These are phyloP conservation scores for Fusarium albidum DNA, from an alignment of 2,329 filamentous ascomycete genomes.

Conservation along the genomic window DNA sequence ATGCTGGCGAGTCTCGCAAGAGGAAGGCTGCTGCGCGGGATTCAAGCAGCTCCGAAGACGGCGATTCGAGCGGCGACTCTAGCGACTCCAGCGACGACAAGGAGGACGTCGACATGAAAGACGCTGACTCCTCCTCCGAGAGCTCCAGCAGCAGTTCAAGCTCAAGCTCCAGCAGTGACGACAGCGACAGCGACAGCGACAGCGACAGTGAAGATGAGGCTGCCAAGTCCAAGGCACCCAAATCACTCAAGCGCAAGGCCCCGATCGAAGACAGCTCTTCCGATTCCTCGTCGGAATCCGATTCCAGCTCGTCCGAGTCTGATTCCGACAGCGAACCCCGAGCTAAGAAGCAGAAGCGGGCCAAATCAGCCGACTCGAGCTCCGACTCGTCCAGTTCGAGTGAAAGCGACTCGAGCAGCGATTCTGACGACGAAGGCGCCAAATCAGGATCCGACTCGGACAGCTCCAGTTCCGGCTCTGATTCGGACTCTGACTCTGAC, in stretches of 20 bases:
- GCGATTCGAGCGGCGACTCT: slow-evolving; percentile 39
- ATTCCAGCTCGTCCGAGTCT: slow-evolving; percentile 39
- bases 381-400: slow-evolving; percentile 43
- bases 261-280: slow-evolving; percentile 44
- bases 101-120: slow-evolving; percentile 58
- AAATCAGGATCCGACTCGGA: slow-evolving; percentile 49
- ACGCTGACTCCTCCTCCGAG: slow-evolving; percentile 48
- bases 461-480: slow-evolving; percentile 37
- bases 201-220: slow-evolving; percentile 38
- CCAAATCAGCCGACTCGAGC: slow-evolving; percentile 30
- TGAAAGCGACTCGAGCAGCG: slow-evolving; percentile 39
- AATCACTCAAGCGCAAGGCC: slow-evolving; percentile 53
- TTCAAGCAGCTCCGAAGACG: slow-evolving; percentile 26
- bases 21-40: slow-evolving; percentile 34
- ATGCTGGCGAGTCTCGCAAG: slow-evolving; percentile 32
- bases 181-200: slow-evolving; percentile 32
- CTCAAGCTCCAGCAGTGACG: slow-evolving; percentile 37
- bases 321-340: slow-evolving; percentile 54
- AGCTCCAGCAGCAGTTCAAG: slow-evolving; percentile 42
- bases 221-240: slow-evolving; percentile 33
- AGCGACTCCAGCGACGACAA: slow-evolving; percentile 45
- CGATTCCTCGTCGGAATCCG: slow-evolving; percentile 49
- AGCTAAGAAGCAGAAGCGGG: slow-evolving; percentile 60
- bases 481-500: slow-evolving; percentile 47
- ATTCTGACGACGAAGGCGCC: slow-evolving; percentile 46